Base-by-base conservation (phyloP, 129 eudicot genomes). In the Lonicera japonica region DNA sequence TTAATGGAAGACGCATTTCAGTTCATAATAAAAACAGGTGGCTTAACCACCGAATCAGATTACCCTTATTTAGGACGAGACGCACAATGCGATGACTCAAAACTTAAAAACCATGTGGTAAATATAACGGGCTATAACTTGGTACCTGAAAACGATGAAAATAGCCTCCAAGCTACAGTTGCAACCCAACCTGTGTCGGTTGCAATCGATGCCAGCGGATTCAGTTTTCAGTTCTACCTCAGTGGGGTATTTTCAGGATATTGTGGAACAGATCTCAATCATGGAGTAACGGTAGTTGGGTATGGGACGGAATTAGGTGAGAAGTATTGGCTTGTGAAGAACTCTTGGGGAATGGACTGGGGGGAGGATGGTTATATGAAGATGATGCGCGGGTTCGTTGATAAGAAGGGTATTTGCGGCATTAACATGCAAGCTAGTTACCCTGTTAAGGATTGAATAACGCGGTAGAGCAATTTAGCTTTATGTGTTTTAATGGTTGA, bases 341-440 rank as follows among this genome's bases (percentile, higher is more conserved):
- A 83, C 56, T 83, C 90, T 25, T 78, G 87, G 83, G 90, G 90
- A 23, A 20, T 41, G 11, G 59, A 10, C 0, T 83, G 85, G 84
- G 87, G 88, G 10, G 83, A 80, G 58, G 36, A n/a, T 11, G 95
- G 85, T 14, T 77, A 72, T 56, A 46, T 83, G 41, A 80, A 56
- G 67, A 70, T 83, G 57, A 60, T 70, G 55, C 73, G 85, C 18
- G 82, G 67, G 1, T 11, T 43, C 3, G 8, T 11, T 38, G 60
- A 60, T 11, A 22, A 56, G 13, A 25, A 57, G 54, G 87, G 87
- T 16, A 70, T 22, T 0, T 87, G 77, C 70, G 87, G 82, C 5
- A 83, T 86, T 22, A 66, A 78, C 25, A 66, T 59, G 64, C 46
- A 71, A 43, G 79, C 80, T 17, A 77, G 82, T 58, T 80, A 83